Percentiles rank a stretch among this genome's conserved stretches.
Conservation (phyloP, 371 early-diverging fungal genomes). For the Mucor mucedo region DNA sequence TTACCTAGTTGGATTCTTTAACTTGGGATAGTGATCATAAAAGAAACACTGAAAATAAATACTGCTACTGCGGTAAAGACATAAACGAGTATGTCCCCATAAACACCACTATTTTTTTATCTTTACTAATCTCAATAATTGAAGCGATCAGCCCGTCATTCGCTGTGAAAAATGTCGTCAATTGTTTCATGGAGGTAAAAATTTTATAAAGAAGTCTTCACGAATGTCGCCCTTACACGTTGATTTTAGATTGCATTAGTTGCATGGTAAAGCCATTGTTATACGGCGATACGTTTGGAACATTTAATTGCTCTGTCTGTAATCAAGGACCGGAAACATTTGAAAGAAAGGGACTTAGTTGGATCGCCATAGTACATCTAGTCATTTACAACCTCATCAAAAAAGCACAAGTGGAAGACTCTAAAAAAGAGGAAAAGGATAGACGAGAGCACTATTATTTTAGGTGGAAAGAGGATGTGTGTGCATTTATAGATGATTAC, state of each 20-base stretch:
- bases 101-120: background rate
- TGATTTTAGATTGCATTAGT: constrained; percentile 27
- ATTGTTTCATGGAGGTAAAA: constrained; percentile 67
- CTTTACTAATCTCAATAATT: no score
- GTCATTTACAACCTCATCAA: constrained; percentile 74
- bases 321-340: constrained; percentile 25
- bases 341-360: constrained; percentile 64
- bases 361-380: constrained; percentile 77
- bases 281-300: constrained; percentile 31
- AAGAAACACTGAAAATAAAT: constrained; percentile 57
- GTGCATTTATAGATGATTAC: constrained; percentile 75
- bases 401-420: constrained; percentile 32
- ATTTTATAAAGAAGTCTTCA: background rate
- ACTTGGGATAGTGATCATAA: constrained; percentile 34
- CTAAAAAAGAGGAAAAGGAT: constrained; percentile 43
- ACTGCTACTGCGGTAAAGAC: constrained; percentile 70
- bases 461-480: constrained; percentile 84
- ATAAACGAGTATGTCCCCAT: constrained; percentile 43
- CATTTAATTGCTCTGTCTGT: constrained; percentile 29
- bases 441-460: constrained; percentile 69
- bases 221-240: background rate
- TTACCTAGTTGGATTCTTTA: constrained; percentile 20
- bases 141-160: constrained; percentile 61
- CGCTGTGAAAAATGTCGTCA: constrained; percentile 63
- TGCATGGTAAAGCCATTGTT: constrained; percentile 28